Conservation (phyloP, 305 asterid genomes). For the Ajuga reptans region DNA sequence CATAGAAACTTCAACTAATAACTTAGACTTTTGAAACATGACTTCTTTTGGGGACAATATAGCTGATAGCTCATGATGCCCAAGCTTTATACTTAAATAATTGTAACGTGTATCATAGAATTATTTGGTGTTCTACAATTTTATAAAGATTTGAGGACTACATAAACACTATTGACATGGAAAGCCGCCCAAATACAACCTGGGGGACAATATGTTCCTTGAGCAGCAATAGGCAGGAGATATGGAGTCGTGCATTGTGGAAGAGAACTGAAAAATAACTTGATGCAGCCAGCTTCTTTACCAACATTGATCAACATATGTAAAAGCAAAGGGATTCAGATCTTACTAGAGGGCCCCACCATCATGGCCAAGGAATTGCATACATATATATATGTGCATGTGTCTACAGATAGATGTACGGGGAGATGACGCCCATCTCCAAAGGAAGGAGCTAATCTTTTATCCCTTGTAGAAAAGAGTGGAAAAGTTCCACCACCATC, state of each 20-base stretch:
- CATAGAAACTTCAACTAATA: too few species aligned
- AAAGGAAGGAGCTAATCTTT: not conserved
- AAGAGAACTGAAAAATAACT: not conserved
- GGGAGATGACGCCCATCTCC: not conserved
- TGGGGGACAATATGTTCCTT: not conserved
- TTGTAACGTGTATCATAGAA: too few species aligned
- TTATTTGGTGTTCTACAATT: too few species aligned
- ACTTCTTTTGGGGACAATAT: too few species aligned
- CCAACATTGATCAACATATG: not conserved
- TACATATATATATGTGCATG: not conserved
- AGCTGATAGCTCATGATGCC: not conserved
- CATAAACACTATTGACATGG: not conserved
- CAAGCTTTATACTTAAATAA: not conserved
- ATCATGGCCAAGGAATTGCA: not conserved
- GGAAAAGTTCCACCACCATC: not conserved
- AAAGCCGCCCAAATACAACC: not conserved
- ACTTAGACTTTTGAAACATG: too few species aligned
- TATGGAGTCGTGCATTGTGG: not conserved
- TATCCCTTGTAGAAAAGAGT: not conserved
- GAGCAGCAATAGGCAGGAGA: not conserved
- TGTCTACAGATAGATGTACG: not conserved
- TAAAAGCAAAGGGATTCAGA: not conserved
- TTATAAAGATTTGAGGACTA: not conserved
- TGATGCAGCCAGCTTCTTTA: not conserved
- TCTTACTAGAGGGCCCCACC: not conserved